A percentile compares a stretch with the other conserved stretches of the same genome.
phyloP scores from a whole-genome alignment of 73 alveolate species.

The Stentor coeruleus region DNA sequence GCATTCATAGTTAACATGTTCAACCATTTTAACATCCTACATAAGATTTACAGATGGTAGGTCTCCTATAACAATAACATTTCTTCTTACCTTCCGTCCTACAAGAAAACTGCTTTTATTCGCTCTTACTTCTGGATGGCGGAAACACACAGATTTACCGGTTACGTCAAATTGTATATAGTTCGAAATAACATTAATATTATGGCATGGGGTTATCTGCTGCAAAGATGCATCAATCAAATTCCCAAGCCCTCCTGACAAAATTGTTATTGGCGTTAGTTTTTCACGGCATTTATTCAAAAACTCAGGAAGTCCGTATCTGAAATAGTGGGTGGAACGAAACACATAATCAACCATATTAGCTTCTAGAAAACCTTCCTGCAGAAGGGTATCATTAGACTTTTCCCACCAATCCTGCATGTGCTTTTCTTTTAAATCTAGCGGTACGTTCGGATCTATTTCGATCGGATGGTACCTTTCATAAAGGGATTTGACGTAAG shows the following conservation, averaged over 20 bases:
- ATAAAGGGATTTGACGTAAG: not conserved
- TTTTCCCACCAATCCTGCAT: constrained; percentile 25
- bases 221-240: not conserved
- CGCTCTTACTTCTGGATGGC: not conserved
- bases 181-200: not conserved
- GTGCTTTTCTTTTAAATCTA: not conserved
- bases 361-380: not conserved
- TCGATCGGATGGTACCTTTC: constrained; percentile 7
- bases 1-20: not conserved
- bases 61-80: constrained; percentile 5
- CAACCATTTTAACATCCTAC: not conserved
- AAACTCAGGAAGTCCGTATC: not conserved
- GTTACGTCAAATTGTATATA: not conserved
- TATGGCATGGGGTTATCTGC: not conserved
- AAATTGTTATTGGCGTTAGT: not conserved
- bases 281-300: not conserved
- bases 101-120: not conserved
- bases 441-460: not conserved
- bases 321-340: not conserved
- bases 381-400: not conserved
- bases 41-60: not conserved
- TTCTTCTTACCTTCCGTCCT: not conserved
- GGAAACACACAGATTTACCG: not conserved
- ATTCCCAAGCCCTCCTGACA: constrained; percentile 17
- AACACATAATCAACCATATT: not conserved